Evolutionary conservation across 805 yeast species (phyloP), one percentile per base, ranked within the genome.

Genomic region (Citeromyces nyonsensis): DNA sequence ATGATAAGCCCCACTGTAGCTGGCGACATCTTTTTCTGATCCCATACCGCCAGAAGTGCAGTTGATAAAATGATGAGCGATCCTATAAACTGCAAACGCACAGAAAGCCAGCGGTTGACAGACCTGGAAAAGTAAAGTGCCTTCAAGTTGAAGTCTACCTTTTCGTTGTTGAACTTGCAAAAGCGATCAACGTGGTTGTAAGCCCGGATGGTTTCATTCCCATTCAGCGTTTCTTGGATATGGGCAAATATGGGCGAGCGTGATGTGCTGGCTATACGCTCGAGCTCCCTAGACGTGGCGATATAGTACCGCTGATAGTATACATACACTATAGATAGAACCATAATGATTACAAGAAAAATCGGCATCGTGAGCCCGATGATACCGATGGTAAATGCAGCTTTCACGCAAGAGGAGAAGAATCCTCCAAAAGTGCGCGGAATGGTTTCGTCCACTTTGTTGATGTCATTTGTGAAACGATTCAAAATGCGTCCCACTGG

Each of bases 21-120:
- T 11, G 95, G 85, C 13, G 85, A 69, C 20, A 88, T 65, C 12
- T 59, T 52, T 34, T 59, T 66, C 42, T 85, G 62, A 14, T 84
- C 68, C 38, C 73, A 52, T 32, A 93, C 80, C 10, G 93, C 67
- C 44, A 91, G 63, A 4, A 83, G 79, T 3, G 97, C 82, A 5
- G 97, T 76, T 29, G 82, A 77, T 37, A 85, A 66, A 45, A 91
- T 88, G 39, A 91, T 81, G 29, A 86, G 44, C 2, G 96, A 80
- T 24, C 98, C 97, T 42, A 91, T 61, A 40, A 82, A 75, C 54
- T 93, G 97, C 38, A 91, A 65, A 48, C 99, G 69, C 8, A 84
- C 94, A 7, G 97, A 95, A 38, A 91, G 68, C 99, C 99, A 91
- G 59, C 99, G 73, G 53, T 93, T 91, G 9, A 95, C 86, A 50